A percentile compares a stretch with the other conserved stretches of the same genome.
Evolutionary conservation across 352 stramenopile genomes (phyloP).

Genomic region (Pythium sp.): DNA sequence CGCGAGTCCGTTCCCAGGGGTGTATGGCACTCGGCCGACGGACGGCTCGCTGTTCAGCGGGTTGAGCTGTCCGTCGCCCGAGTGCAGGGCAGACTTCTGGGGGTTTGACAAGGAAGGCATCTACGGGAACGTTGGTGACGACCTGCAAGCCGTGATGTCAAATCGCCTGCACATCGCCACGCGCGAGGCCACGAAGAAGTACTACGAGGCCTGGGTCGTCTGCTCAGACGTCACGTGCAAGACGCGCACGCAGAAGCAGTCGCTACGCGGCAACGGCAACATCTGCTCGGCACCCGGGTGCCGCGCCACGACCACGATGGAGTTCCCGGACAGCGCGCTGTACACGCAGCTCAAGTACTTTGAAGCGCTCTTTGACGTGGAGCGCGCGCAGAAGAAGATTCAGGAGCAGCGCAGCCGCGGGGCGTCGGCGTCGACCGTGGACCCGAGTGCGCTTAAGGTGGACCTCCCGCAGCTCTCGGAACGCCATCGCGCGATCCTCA

Average conservation of each 20-base stretch:
- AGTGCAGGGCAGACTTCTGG: conserved; percentile 80
- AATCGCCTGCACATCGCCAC: conserved; percentile 84
- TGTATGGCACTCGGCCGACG: conserved; percentile 47
- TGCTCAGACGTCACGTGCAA: conserved; percentile 96
- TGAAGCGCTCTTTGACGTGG: conserved; percentile 94
- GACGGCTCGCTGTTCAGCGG: conserved; percentile 40
- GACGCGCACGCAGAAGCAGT: conserved; percentile 94
- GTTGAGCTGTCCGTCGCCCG: conserved; percentile 56
- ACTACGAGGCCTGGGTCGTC: conserved; percentile 89
- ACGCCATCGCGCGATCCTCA: conserved; percentile 70
- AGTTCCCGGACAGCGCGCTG: conserved; percentile 89
- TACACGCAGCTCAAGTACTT: conserved; percentile 98
- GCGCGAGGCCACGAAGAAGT: conserved; percentile 73
- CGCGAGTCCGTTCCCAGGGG: conserved; percentile 64
- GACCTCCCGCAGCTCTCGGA: conserved; percentile 55
- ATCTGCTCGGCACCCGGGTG: conserved; percentile 92
- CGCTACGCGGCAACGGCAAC: conserved; percentile 89
- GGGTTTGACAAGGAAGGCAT: conserved; percentile 78
- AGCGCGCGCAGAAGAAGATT: conserved; percentile 85
- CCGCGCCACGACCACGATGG: conserved; percentile 84
- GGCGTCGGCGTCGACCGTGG: conserved; percentile 11
- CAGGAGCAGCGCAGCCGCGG: conserved; percentile 59
- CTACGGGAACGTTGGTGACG: conserved; percentile 67
- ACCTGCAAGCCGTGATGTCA: conserved; percentile 72
- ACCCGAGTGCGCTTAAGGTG: conserved; percentile 18